Percentiles rank a stretch among this genome's conserved stretches.
phyloP scores from a whole-genome alignment of 495 filamentous ascomycete genomes.

The Tuber magnatum region DNA sequence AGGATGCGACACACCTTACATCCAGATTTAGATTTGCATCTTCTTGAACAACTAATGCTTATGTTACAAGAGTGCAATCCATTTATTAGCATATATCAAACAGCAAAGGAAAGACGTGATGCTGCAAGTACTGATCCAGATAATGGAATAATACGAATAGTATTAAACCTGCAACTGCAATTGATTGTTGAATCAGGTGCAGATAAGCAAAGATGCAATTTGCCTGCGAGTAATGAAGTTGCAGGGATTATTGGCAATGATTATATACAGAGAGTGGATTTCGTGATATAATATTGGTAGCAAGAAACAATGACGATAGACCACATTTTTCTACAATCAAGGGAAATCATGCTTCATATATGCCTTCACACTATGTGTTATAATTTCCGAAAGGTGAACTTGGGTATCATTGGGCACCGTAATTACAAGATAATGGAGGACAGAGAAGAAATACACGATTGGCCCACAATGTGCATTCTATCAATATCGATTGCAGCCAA shows the following conservation, averaged over 20 bases:
- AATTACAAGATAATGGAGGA: background rate
- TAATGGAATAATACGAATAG: background rate
- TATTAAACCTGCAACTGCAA: background rate
- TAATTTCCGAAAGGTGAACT: background rate
- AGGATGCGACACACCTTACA: background rate
- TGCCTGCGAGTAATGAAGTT: background rate
- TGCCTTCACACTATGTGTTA: background rate
- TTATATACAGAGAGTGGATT: background rate
- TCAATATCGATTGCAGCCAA: background rate
- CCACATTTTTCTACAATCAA: background rate
- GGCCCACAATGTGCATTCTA: background rate
- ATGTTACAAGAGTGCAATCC: background rate
- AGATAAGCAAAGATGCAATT: background rate
- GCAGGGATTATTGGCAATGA: background rate
- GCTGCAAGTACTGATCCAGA: background rate
- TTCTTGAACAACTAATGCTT: background rate
- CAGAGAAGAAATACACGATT: background rate
- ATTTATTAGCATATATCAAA: background rate
- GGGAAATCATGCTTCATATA: background rate
- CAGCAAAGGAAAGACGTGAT: background rate
- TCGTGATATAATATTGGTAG: background rate
- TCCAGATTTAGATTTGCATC: background rate
- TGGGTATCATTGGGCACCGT: background rate
- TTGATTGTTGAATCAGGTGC: background rate
- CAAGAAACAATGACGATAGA: background rate